Evolutionary conservation across 768 basidiomycete species (phyloP).

Genomic region (Tulasnella sp.): DNA sequence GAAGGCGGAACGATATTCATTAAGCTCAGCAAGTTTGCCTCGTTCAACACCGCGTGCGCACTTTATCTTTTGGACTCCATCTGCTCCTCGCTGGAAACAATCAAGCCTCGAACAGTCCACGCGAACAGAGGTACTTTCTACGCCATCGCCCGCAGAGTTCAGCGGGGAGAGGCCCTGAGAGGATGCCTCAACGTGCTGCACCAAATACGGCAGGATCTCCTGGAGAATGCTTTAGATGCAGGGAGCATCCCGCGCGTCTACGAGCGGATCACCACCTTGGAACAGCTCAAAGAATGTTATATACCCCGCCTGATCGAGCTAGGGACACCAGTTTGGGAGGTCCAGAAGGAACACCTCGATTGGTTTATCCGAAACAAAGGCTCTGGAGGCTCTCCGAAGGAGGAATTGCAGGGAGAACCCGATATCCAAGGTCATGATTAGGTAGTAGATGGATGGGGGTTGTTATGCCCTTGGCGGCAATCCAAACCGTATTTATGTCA

Average conservation of each 20-base stretch:
- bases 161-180: too few species aligned
- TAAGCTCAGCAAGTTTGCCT: too few species aligned
- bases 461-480: too few species aligned
- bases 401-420: too few species aligned
- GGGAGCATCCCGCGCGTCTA: background rate
- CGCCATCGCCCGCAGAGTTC: too few species aligned
- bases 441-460: too few species aligned
- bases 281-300: background rate
- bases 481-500: too few species aligned
- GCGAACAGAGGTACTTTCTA: background rate
- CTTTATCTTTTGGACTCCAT: conserved; percentile 2
- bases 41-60: background rate
- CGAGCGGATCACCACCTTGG: background rate
- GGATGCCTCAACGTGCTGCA: too few species aligned
- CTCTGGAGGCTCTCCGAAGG: background rate
- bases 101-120: background rate
- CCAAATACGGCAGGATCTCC: too few species aligned
- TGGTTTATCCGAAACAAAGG: background rate
- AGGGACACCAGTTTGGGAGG: conserved; percentile 2
- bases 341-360: background rate
- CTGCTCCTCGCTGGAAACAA: background rate
- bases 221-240: too few species aligned
- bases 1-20: background rate
- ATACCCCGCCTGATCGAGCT: conserved; percentile 3
- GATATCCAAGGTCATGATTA: too few species aligned